Evolutionary conservation across 768 basidiomycete species (phyloP).

Genomic region (Leccinum obscurum): DNA sequence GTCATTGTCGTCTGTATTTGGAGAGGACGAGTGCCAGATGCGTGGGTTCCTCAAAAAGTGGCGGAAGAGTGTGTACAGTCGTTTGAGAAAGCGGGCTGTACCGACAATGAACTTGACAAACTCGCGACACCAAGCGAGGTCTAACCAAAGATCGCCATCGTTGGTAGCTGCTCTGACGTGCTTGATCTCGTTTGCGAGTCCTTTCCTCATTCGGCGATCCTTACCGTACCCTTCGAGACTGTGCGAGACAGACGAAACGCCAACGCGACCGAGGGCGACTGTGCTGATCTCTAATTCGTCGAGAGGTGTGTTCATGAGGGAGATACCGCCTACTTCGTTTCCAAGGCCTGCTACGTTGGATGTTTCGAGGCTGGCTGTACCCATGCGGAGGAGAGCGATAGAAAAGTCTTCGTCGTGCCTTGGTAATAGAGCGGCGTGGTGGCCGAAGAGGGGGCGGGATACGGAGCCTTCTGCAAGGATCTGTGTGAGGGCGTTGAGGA

Average conservation of each 20-base stretch:
- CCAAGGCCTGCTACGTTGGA: slow-evolving; percentile 70
- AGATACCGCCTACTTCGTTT: slow-evolving; percentile 67
- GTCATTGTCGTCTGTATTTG: slow-evolving; percentile 12
- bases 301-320: slow-evolving; percentile 18
- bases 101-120: slow-evolving; percentile 35
- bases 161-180: slow-evolving; percentile 36
- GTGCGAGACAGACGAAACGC: slow-evolving; percentile 40
- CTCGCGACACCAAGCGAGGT: slow-evolving; percentile 43
- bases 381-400: slow-evolving; percentile 66
- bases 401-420: slow-evolving; percentile 74
- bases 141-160: slow-evolving; percentile 41
- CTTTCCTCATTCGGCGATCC: slow-evolving; percentile 30
- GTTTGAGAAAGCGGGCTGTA: slow-evolving; percentile 29
- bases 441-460: slow-evolving; percentile 59
- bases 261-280: slow-evolving; percentile 42
- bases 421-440: slow-evolving; percentile 42
- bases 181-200: slow-evolving; percentile 54
- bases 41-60: slow-evolving; percentile 20
- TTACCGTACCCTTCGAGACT: slow-evolving; percentile 28
- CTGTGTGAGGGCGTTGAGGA: slow-evolving; percentile 65
- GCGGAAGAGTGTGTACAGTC: slow-evolving; percentile 17
- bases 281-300: slow-evolving; percentile 30
- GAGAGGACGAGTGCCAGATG: slow-evolving; percentile 6
- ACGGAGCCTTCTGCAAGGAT: slow-evolving; percentile 61
- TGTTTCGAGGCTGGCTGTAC: slow-evolving; percentile 74